Conservation (phyloP, 148 eudicot species). For the Amaranthus cruentus region DNA sequence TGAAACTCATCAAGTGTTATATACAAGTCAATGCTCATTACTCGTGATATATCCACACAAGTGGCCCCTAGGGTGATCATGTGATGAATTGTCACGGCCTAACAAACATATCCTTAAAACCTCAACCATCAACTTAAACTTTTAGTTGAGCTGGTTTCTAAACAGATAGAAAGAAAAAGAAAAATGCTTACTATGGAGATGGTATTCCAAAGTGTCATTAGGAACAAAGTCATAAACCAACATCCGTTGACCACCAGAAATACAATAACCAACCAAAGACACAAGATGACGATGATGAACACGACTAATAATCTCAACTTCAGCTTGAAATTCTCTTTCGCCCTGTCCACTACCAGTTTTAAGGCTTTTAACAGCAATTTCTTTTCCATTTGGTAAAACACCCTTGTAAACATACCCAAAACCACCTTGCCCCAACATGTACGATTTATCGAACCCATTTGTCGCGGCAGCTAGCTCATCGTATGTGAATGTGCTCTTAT, state of each 20-base stretch:
- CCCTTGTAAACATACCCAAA: constrained; percentile 80
- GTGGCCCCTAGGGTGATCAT: too few species aligned
- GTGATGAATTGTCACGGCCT: too few species aligned
- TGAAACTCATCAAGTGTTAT: too few species aligned
- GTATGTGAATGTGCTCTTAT: constrained; percentile 44
- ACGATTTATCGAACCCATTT: constrained; percentile 47
- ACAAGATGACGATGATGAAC: constrained; percentile 86
- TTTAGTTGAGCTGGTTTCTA: too few species aligned
- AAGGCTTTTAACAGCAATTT: constrained; percentile 69
- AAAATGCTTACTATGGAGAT: constrained; percentile 59
- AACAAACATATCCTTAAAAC: too few species aligned
- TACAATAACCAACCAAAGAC: constrained; percentile 74
- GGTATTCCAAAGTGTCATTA: constrained; percentile 63
- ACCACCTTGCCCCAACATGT: constrained; percentile 80
- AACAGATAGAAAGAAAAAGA: background rate
- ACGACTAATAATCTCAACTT: constrained; percentile 83
- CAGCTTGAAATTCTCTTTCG: constrained; percentile 70
- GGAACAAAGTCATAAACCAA: constrained; percentile 78
- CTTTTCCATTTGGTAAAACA: constrained; percentile 48
- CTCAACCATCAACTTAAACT: too few species aligned
- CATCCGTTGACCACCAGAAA: constrained; percentile 58
- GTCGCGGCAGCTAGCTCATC: constrained; percentile 67
- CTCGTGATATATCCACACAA: too few species aligned
- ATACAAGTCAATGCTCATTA: too few species aligned
- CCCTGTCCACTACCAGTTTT: constrained; percentile 87